Conservation (phyloP, 2,329 filamentous ascomycete genomes). For the Pseudogymnoascus sp. region DNA sequence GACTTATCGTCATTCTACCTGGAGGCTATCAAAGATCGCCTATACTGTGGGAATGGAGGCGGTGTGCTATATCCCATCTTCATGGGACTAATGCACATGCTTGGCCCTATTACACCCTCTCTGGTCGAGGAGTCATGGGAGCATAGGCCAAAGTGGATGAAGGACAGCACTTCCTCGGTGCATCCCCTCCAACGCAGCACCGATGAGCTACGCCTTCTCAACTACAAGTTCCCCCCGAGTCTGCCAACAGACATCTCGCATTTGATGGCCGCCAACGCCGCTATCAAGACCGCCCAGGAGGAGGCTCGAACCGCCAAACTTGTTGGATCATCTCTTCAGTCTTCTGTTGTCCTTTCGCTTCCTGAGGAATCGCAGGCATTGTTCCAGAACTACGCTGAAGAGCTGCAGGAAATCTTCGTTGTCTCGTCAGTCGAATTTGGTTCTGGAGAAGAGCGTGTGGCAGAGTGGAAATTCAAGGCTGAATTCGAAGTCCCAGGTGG, state of each 20-base stretch:
- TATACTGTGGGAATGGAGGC: slow-evolving; percentile 72
- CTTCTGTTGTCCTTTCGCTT: slow-evolving; percentile 52
- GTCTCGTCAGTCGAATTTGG: slow-evolving; percentile 54
- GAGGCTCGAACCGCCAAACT: slow-evolving; percentile 60
- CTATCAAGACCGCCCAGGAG: slow-evolving; percentile 71
- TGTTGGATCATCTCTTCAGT: slow-evolving; percentile 75
- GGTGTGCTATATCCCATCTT: slow-evolving; percentile 61
- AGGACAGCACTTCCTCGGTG: slow-evolving; percentile 31
- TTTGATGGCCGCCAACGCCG: slow-evolving; percentile 38
- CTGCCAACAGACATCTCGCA: slow-evolving; percentile 17
- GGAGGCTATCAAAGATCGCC: slow-evolving; percentile 80
- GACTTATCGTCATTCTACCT: slow-evolving; percentile 92
- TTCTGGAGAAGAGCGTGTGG: slow-evolving; percentile 35
- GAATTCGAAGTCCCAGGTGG: slow-evolving; percentile 21
- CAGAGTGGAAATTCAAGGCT: slow-evolving; percentile 36
- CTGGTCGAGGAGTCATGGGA: slow-evolving; percentile 86
- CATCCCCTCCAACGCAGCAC: slow-evolving; percentile 35
- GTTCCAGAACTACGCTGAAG: slow-evolving; percentile 28
- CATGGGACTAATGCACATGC: slow-evolving; percentile 64
- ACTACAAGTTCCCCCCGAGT: slow-evolving; percentile 13
- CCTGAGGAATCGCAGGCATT: slow-evolving; percentile 27
- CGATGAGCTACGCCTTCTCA: slow-evolving; percentile 12
- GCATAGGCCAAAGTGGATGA: slow-evolving; percentile 59
- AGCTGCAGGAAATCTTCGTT: slow-evolving; percentile 53
- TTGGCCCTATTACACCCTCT: slow-evolving; percentile 72